Evolutionary conservation across 495 filamentous ascomycete genomes (phyloP).

Genomic region (Hypoxylon trugodes): DNA sequence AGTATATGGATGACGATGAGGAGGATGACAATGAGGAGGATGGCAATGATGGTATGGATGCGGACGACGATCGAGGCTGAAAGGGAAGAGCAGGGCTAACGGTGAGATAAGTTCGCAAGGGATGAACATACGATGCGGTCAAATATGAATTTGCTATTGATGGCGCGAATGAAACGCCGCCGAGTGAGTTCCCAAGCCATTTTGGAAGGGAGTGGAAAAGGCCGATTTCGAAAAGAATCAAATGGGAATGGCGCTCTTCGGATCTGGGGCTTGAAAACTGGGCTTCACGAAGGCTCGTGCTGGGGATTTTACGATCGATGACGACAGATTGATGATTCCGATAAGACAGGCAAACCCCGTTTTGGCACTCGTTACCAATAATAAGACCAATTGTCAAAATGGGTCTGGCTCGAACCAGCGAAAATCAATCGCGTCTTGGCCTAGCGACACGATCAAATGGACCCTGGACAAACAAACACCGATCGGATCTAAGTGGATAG

Average conservation of each 20-base stretch:
- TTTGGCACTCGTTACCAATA: constrained; percentile 11
- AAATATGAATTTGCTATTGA: constrained; percentile 82
- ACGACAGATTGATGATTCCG: constrained; percentile 40
- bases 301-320: constrained; percentile 31
- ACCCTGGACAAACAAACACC: neutral
- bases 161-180: constrained; percentile 68
- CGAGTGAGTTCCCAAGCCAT: constrained; percentile 67
- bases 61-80: constrained; percentile 29
- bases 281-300: constrained; percentile 32
- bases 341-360: constrained; percentile 31
- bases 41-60: constrained; percentile 24
- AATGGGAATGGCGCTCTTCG: constrained; percentile 21
- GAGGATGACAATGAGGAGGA: constrained; percentile 1
- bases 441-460: neutral
- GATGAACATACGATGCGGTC: constrained; percentile 74
- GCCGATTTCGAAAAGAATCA: constrained; percentile 4
- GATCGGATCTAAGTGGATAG: no score
- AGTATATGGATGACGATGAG: constrained; percentile 29
- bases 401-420: constrained; percentile 9
- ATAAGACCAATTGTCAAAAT: constrained; percentile 17
- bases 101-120: neutral
- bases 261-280: constrained; percentile 32
- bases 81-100: constrained; percentile 26
- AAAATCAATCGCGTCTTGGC: constrained; percentile 9
- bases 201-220: constrained; percentile 29